Evolutionary conservation across 345 rosid genomes (phyloP).

Genomic region (Lumnitzera littorea): DNA sequence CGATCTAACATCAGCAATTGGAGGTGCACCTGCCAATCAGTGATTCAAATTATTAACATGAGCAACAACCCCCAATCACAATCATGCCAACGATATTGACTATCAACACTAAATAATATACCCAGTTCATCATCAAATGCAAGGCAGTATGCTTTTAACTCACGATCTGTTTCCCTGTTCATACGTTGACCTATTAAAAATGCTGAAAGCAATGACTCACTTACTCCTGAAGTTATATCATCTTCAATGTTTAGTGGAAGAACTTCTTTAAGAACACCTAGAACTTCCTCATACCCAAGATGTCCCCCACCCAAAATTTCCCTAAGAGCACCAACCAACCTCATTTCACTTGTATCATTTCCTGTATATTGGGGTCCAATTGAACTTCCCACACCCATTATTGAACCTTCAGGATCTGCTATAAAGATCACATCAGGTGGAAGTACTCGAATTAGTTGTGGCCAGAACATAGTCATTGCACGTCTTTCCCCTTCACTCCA

Average conservation of each 20-base stretch:
- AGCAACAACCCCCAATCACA: constrained; percentile 5
- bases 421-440: constrained; percentile 84
- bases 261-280: constrained; percentile 78
- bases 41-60: constrained; percentile 10
- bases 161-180: constrained; percentile 93
- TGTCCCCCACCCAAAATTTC: constrained; percentile 96
- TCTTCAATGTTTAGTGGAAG: constrained; percentile 60
- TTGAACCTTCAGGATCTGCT: constrained; percentile 93
- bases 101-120: constrained; percentile 19
- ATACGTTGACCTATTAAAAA: constrained; percentile 95
- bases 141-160: constrained; percentile 95
- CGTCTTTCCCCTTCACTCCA: constrained; percentile 93
- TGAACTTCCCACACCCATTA: constrained; percentile 65
- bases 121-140: constrained; percentile 95
- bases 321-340: constrained; percentile 90
- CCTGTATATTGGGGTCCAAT: constrained; percentile 79
- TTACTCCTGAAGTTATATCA: constrained; percentile 43
- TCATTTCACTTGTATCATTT: constrained; percentile 64
- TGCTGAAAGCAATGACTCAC: constrained; percentile 85
- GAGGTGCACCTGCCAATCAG: constrained; percentile 53
- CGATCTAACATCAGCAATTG: constrained; percentile 85
- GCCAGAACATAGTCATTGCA: constrained; percentile 77
- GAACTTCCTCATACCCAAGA: constrained; percentile 89
- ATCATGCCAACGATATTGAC: neutral
- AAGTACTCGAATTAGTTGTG: constrained; percentile 51